Evolutionary conservation across 1,284 basidiomycete genomes (phyloP).

Genomic region (Sporisorium iseilematis-ciliati): DNA sequence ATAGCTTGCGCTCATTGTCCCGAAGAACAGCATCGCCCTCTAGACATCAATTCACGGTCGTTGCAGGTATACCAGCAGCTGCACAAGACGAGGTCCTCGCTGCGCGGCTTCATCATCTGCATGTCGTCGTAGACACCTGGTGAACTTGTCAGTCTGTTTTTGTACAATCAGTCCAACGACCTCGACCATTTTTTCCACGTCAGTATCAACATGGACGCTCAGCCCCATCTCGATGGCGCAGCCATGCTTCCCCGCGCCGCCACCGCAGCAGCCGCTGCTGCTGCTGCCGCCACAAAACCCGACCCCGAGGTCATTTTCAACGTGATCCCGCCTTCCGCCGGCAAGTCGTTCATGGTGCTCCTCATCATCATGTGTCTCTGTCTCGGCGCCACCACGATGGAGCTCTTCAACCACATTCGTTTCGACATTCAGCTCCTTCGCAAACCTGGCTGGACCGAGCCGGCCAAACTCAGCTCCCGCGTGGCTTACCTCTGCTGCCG

Average conservation of each 20-base stretch:
- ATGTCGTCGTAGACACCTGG: neutral
- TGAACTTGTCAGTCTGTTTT: neutral
- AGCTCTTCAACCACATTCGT: conserved; percentile 37
- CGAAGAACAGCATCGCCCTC: too few species aligned
- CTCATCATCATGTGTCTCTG: conserved; percentile 40
- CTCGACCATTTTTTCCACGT: neutral
- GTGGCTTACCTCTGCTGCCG: conserved; percentile 40
- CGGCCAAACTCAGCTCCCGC: conserved; percentile 36
- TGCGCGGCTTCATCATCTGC: neutral
- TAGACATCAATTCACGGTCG: too few species aligned
- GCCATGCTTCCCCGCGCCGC: neutral
- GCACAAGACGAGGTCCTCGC: too few species aligned
- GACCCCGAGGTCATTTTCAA: conserved; percentile 41
- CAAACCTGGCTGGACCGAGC: conserved; percentile 41
- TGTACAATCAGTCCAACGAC: too few species aligned
- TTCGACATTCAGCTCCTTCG: conserved; percentile 43
- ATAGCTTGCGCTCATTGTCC: too few species aligned
- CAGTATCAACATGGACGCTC: neutral
- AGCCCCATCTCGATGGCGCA: neutral
- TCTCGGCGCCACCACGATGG: conserved; percentile 35
- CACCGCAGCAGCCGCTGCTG: neutral
- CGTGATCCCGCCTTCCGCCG: conserved; percentile 23
- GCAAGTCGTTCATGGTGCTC: conserved; percentile 25
- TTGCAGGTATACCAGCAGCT: too few species aligned
- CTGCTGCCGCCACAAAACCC: conserved; percentile 5